Base-by-base conservation (phyloP, 1,139 yeast species). In the Eremothecium cymbalariae region DNA sequence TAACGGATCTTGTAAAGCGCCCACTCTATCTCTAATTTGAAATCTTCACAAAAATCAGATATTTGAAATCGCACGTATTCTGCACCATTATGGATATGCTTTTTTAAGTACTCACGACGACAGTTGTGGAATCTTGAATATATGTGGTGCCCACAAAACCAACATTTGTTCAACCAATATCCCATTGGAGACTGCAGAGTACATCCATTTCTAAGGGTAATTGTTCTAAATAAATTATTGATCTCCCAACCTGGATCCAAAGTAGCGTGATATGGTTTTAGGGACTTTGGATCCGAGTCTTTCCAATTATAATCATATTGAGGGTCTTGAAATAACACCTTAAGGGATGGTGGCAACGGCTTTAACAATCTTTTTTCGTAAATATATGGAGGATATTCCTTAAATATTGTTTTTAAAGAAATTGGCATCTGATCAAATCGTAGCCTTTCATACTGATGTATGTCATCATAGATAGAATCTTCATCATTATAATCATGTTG, bases 311-410 rank as follows among this genome's bases (percentile, higher is more conserved):
- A 27, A n/a, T 27, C 30, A 18, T 27, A 14, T 17, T 27, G 21
- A 11, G 30, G 30, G 30, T 27, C 30, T 14, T 27, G 30, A 18
- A 27, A 27, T 18, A 27, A 17, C 8, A 27, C 30, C 20, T 27
- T 27, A 11, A 27, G 21, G n/a, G 30, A 27, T n/a, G 30, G 30
- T 11, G 30, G 30, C 14, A 27, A 17, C 9, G 30, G 30, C 7
- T 18, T 27, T 15, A 27, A 28, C 25, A 33, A 34, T n/a, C 17
- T 8, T 27, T 32, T 12, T 18, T 42, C 25, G 12, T 19, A 28
- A 28, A 28, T 19, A 19, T 18, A 19, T 28, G 26, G 25, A 4
- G 32, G 32, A 14, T 28, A 18, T 13, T 28, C 32, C 8, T 9
- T 11, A 20, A 28, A 28, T 15, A 11, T 18, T 13, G n/a, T 18